These are phyloP conservation scores for Aspergillus pseudoterreus DNA, from an alignment of 2,329 filamentous ascomycete genomes.

Conservation along the genomic window DNA sequence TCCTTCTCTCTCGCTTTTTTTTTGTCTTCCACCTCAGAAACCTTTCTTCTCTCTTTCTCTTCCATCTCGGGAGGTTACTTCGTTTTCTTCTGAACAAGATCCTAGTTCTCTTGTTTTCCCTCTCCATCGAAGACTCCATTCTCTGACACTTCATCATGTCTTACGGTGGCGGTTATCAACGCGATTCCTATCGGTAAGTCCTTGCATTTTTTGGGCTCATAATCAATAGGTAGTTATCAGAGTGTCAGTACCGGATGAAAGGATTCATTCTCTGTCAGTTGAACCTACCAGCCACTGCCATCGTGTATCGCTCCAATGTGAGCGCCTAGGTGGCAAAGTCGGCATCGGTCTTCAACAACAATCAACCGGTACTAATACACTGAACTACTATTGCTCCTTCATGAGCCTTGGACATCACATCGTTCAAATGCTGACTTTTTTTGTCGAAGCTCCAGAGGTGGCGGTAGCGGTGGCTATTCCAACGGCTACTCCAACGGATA, in stretches of 20 bases:
- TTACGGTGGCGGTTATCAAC: slow-evolving; percentile 61
- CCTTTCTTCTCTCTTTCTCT: slow-evolving; percentile 8
- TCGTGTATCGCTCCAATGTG: not conserved
- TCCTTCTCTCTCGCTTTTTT: slow-evolving; percentile 18
- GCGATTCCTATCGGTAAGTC: slow-evolving; percentile 52
- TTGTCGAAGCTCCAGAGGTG: slow-evolving; percentile 39
- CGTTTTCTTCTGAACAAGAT: slow-evolving; percentile 2
- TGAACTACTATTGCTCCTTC: no score
- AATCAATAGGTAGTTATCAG: not conserved
- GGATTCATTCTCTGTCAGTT: no score
- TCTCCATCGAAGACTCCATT: slow-evolving; percentile 15
- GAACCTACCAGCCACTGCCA: no score
- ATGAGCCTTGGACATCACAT: not conserved
- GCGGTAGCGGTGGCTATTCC: slow-evolving; percentile 49
- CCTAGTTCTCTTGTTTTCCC: slow-evolving; percentile 1
- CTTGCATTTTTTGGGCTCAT: not conserved
- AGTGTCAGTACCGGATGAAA: not conserved
- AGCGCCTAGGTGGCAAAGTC: not conserved
- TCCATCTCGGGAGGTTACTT: slow-evolving; percentile 9
- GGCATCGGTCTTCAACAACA: not conserved
- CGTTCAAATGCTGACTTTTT: slow-evolving; percentile 9
- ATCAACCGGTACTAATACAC: no score
- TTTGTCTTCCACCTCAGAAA: slow-evolving; percentile 13
- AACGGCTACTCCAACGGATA: slow-evolving; percentile 41
- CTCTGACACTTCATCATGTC: slow-evolving; percentile 55